A percentile compares a stretch with the other conserved stretches of the same genome.
phyloP scores from a whole-genome alignment of 2,329 filamentous ascomycete genomes.

The Boeremia lycopersici region DNA sequence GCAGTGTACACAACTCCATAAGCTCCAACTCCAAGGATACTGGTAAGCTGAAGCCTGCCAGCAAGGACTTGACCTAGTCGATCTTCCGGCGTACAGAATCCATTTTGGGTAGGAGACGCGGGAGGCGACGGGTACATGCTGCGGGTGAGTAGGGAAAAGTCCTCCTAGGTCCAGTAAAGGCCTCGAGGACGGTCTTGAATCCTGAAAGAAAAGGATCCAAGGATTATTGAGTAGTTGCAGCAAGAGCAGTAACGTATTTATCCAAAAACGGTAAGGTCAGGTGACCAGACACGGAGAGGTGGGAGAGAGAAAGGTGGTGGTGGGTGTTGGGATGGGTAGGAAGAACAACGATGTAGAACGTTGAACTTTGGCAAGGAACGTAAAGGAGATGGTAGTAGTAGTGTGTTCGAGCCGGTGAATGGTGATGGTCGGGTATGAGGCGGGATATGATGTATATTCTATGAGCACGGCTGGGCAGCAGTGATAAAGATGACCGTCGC shows the following conservation, averaged over 20 bases:
- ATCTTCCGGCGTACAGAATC: slow-evolving; percentile 70
- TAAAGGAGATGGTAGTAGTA: slow-evolving; percentile 33
- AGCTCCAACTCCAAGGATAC: slow-evolving; percentile 88
- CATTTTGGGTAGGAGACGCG: slow-evolving; percentile 54
- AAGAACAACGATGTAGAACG: slow-evolving; percentile 22
- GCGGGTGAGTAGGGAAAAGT: slow-evolving; percentile 31
- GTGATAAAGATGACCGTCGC: slow-evolving; percentile 38
- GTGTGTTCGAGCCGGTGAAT: slow-evolving; percentile 19
- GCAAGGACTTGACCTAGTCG: slow-evolving; percentile 84
- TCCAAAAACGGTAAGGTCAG: slow-evolving; percentile 27
- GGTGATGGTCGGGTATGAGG: slow-evolving; percentile 33
- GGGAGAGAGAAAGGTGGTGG: slow-evolving; percentile 11
- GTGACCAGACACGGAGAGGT: slow-evolving; percentile 23
- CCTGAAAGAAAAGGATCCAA: slow-evolving; percentile 22
- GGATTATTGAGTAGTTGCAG: slow-evolving; percentile 12
- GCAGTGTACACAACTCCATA: slow-evolving; percentile 97
- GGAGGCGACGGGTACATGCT: slow-evolving; percentile 59
- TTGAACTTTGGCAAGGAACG: slow-evolving; percentile 21
- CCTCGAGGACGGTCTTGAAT: slow-evolving; percentile 45
- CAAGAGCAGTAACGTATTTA: slow-evolving; percentile 13
- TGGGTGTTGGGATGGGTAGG: slow-evolving; percentile 16
- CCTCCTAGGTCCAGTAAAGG: slow-evolving; percentile 51
- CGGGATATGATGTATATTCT: slow-evolving; percentile 47
- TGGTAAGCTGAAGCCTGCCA: slow-evolving; percentile 79
- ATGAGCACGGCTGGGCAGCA: slow-evolving; percentile 44